Conservation (phyloP, 768 basidiomycete species). For the Termitomyces bulborhizus region DNA sequence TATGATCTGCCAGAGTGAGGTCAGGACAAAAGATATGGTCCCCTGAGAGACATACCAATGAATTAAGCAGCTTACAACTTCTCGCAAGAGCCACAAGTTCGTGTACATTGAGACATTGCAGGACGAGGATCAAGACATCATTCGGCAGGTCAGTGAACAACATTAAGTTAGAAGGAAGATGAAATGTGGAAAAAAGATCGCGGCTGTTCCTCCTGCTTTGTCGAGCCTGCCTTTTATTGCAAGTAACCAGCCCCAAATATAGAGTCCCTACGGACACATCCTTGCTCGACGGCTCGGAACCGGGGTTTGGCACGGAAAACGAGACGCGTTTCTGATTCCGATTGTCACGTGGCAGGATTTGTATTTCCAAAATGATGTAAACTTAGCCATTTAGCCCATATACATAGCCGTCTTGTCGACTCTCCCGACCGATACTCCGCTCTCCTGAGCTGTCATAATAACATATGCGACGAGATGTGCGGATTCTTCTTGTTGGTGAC, state of each 20-base stretch:
- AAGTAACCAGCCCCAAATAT: background rate
- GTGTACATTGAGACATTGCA: conserved; percentile 35
- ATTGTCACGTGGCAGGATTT: conserved; percentile 14
- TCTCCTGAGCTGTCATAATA: conserved; percentile 7
- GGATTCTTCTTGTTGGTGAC: conserved; percentile 91
- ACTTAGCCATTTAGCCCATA: background rate
- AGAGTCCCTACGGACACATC: background rate
- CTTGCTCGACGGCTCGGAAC: background rate
- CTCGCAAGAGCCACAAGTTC: conserved; percentile 37
- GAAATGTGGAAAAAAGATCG: background rate
- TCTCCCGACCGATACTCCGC: conserved; percentile 3
- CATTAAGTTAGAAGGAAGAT: conserved; percentile 13
- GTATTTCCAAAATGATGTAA: conserved; percentile 11
- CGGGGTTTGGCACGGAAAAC: background rate
- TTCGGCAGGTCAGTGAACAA: conserved; percentile 34
- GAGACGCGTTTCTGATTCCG: background rate
- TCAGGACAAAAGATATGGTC: background rate
- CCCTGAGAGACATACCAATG: conserved; percentile 33
- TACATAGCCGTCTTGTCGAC: background rate
- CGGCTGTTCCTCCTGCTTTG: background rate
- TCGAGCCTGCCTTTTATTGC: background rate
- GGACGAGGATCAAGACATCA: conserved; percentile 51
- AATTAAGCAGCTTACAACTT: conserved; percentile 32
- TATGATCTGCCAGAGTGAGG: conserved; percentile 37
- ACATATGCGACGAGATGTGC: conserved; percentile 85